These are phyloP conservation scores for Nicotiana otophora DNA, from an alignment of 257 asterid genomes.

Conservation along the genomic window DNA sequence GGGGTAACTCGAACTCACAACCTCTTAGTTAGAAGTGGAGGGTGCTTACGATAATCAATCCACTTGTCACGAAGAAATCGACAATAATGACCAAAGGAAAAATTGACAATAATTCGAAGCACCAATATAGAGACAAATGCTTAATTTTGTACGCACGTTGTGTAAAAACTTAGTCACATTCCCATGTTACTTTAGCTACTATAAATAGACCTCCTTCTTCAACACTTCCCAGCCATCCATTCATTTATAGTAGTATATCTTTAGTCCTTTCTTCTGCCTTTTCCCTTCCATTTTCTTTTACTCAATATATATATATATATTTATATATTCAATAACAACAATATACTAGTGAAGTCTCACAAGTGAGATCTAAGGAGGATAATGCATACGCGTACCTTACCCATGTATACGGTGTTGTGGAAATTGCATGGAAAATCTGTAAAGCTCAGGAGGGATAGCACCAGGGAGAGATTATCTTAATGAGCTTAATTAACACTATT, in stretches of 20 bases:
- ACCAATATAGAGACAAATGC: neutral
- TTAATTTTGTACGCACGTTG: neutral
- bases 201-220: constrained; percentile 37
- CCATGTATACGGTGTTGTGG: neutral
- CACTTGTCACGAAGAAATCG: too few relatives aligned
- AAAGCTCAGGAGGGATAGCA: too few relatives aligned
- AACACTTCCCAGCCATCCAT: constrained; percentile 16
- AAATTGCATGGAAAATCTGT: too few relatives aligned
- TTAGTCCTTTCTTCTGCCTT: neutral
- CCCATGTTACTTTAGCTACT: constrained; percentile 37
- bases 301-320: neutral
- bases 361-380: too few relatives aligned
- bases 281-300: neutral
- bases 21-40: too few relatives aligned
- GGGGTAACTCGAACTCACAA: too few relatives aligned
- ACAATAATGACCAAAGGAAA: neutral
- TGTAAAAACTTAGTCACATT: constrained; percentile 8
- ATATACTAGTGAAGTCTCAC: too few relatives aligned
- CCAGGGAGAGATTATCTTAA: too few relatives aligned
- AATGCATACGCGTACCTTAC: too few relatives aligned
- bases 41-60: too few relatives aligned
- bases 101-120: neutral
- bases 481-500: neutral
- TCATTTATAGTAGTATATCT: neutral
- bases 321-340: constrained; percentile 6